Evolutionary conservation across 2,329 filamentous ascomycete species (phyloP), one percentile per base, ranked within the genome.

Genomic region (Sordariomycetes sp.): DNA sequence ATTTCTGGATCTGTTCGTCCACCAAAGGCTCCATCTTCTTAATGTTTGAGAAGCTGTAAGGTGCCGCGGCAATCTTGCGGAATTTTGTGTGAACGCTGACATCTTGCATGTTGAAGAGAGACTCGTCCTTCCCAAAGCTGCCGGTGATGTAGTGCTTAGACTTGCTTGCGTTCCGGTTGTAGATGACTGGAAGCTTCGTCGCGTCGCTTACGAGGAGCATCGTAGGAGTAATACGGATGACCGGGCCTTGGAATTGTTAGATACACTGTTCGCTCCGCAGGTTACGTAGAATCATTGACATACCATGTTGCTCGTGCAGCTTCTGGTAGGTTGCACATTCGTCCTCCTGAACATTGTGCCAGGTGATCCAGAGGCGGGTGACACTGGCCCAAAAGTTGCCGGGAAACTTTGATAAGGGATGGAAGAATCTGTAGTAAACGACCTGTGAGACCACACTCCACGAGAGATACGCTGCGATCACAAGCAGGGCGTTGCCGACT

Each of bases 11-110:
- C 8, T 64, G 57, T 3, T 46, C 41, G 38, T 77, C 71, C 3
- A 79, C 57, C 20, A 76, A 42, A 1, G 68, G 66, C 47, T 78
- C 73, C 66, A 74, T 76, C 42, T 64, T 70, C 50, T 68, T 70
- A 42, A 77, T 64, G 42, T 72, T 75, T 29, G 54, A 61, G 44
- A 75, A 72, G 34, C 61, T 67, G 44, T 76, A 77, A 3, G 70
- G 64, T 2, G 62, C 59, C 2, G 71, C 73, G 17, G 68, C 62
- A 16, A 72, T 59, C 50, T 74, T 75, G 14, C 73, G 59, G 42
- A 66, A 69, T 3, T 58, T 54, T 4, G 70, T 59, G 46, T 78
- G 74, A 5, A 55, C 53, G 34, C 58, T 58, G 30, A 66, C 57
- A 30, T 70, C 63, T 39, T 68, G 66, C 63, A 74, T 75, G 37